phyloP scores from a whole-genome alignment of 176 grass and related monocot species.

The Lolium perenne region DNA sequence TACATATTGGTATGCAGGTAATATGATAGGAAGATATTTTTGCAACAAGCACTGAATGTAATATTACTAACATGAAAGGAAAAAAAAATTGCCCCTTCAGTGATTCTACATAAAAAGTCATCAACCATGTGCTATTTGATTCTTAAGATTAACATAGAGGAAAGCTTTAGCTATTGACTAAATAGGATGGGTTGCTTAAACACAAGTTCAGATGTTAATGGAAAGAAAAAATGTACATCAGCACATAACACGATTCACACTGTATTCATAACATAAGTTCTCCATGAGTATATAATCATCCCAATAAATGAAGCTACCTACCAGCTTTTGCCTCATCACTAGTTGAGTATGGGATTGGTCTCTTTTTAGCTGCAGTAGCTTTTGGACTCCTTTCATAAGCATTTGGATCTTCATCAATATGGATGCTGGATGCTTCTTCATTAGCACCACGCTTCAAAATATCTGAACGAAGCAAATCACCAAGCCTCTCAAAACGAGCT shows the following conservation, averaged over 20 bases:
- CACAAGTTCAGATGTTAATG: too few species aligned
- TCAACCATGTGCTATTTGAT: slow-evolving; percentile 4
- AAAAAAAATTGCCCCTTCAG: background rate
- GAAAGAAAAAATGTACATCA: background rate
- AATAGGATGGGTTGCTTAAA: too few species aligned
- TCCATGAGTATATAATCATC: background rate
- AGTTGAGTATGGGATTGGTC: slow-evolving; percentile 59
- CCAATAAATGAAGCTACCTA: slow-evolving; percentile 43
- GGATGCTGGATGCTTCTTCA: slow-evolving; percentile 76
- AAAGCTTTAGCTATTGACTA: background rate
- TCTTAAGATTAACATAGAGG: slow-evolving; percentile 13
- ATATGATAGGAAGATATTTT: slow-evolving; percentile 8
- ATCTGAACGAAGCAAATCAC: slow-evolving; percentile 71
- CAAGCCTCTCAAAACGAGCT: slow-evolving; percentile 74
- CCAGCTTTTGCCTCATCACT: slow-evolving; percentile 75
- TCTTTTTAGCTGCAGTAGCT: slow-evolving; percentile 63
- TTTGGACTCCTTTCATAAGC: slow-evolving; percentile 76
- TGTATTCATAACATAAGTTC: slow-evolving; percentile 14
- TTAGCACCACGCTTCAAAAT: slow-evolving; percentile 64
- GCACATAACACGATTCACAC: slow-evolving; percentile 25
- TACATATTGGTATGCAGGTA: slow-evolving; percentile 2
- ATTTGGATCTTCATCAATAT: slow-evolving; percentile 66
- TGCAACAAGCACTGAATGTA: slow-evolving; percentile 23
- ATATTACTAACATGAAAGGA: background rate
- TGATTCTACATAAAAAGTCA: background rate